Conservation (phyloP, 345 rosid species). For the Populus pruinosa region DNA sequence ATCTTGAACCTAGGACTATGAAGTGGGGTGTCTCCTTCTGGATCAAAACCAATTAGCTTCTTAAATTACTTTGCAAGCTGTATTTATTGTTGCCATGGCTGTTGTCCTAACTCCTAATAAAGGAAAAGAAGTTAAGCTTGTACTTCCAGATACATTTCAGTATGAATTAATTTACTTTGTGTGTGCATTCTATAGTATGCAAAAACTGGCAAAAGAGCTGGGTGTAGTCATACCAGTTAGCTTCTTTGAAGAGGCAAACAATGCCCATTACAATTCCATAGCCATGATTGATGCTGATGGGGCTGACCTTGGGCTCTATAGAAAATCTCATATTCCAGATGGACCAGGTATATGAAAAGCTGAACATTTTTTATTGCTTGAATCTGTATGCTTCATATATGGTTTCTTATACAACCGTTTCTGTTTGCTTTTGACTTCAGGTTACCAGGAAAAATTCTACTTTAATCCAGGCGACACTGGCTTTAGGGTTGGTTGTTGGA, state of each 20-base stretch:
- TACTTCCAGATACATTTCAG: conserved; percentile 1
- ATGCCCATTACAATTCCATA: conserved; percentile 84
- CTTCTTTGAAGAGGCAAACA: conserved; percentile 94
- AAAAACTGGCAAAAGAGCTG: conserved; percentile 76
- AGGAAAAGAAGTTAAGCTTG: not conserved
- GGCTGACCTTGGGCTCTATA: conserved; percentile 80
- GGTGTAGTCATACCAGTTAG: conserved; percentile 88
- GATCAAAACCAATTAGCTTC: no score
- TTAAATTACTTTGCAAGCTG: not conserved
- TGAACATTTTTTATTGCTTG: conserved; percentile 9
- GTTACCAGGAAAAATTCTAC: conserved; percentile 96
- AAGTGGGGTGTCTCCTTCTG: no score
- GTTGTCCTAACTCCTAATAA: not conserved
- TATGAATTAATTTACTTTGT: not conserved
- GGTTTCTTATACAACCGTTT: not conserved
- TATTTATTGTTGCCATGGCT: not conserved
- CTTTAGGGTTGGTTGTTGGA: conserved; percentile 63
- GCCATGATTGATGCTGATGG: conserved; percentile 94
- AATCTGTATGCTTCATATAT: conserved; percentile 2
- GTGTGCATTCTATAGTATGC: conserved; percentile 52
- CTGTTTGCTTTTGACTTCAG: conserved; percentile 30
- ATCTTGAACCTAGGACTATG: no score
- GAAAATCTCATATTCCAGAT: conserved; percentile 97
- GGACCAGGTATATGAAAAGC: conserved; percentile 66
- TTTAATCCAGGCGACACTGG: conserved; percentile 97